These are phyloP conservation scores for Aphanomyces stellatus DNA, from an alignment of 352 stramenopile genomes.

Conservation along the genomic window DNA sequence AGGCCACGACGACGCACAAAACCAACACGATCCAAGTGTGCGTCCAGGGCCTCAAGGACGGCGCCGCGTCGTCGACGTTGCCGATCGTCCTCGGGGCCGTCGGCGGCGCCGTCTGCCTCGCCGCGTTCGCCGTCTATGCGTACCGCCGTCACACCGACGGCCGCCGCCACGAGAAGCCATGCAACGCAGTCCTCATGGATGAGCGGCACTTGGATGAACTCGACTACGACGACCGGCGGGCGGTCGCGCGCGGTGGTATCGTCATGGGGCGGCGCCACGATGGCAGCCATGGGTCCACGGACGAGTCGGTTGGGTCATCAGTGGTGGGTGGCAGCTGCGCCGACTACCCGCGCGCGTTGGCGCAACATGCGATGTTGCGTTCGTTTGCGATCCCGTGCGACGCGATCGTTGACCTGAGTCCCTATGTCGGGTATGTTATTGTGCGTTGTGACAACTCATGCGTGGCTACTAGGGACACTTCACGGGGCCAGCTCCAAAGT, in stretches of 20 bases:
- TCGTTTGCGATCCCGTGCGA: not conserved
- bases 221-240: not conserved
- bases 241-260: not conserved
- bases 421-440: not conserved
- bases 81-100: not conserved
- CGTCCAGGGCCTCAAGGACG: not conserved
- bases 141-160: not conserved
- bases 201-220: not conserved
- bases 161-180: not conserved
- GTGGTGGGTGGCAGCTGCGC: not conserved
- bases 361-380: not conserved
- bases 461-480: conserved; percentile 1
- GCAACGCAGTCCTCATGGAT: too few relatives aligned
- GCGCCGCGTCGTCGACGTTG: not conserved
- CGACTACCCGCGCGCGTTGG: not conserved
- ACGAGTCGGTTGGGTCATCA: not conserved
- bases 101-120: not conserved
- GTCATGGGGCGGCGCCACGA: not conserved
- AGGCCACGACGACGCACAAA: not conserved
- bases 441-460: not conserved
- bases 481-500: not conserved
- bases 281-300: not conserved
- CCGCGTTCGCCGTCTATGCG: not conserved
- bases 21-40: not conserved
- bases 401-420: not conserved